These are phyloP conservation scores for Cornus suecica DNA, from an alignment of 148 eudicot species.

Conservation along the genomic window DNA sequence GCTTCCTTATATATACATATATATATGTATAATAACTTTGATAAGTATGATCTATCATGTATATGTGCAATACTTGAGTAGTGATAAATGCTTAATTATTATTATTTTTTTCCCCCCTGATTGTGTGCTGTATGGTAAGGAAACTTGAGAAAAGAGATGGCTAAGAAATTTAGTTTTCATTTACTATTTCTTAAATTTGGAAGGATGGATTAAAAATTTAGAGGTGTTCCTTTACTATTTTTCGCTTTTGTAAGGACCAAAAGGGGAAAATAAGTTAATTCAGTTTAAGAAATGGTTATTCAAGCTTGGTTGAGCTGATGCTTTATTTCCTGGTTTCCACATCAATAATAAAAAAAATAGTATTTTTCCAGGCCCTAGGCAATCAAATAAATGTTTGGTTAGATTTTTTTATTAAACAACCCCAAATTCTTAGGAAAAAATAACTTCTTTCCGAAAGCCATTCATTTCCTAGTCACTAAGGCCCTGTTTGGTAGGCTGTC, in stretches of 20 bases:
- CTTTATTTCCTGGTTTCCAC: neutral
- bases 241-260: neutral
- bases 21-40: neutral
- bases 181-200: neutral
- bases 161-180: neutral
- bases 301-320: neutral
- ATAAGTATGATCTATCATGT: too few species aligned
- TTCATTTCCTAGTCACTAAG: neutral
- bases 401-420: too few species aligned
- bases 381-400: neutral
- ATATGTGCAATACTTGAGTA: neutral
- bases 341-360: neutral
- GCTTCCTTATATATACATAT: conserved; percentile 5
- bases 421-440: too few species aligned
- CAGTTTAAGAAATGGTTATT: neutral
- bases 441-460: too few species aligned
- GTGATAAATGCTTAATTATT: neutral
- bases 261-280: neutral
- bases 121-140: too few species aligned
- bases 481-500: too few species aligned
- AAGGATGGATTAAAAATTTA: neutral
- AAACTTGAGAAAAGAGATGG: neutral
- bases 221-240: neutral
- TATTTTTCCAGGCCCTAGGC: neutral
- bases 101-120: too few species aligned